Evolutionary conservation across 192 early-diverging fungal species (phyloP).

Genomic region (Borealophlyctis nickersoniae): DNA sequence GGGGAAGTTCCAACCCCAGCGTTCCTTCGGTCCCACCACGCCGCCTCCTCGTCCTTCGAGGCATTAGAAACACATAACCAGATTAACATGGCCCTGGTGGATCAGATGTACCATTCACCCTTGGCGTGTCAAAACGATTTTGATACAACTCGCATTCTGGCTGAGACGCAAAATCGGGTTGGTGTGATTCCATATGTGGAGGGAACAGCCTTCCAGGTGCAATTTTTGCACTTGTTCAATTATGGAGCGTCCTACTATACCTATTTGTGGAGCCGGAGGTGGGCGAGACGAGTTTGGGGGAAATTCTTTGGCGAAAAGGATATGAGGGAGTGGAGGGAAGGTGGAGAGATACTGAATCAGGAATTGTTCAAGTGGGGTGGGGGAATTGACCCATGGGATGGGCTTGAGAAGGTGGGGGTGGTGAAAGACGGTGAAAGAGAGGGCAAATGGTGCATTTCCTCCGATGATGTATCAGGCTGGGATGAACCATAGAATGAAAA

Average conservation of each 20-base stretch:
- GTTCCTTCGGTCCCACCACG: constrained; percentile 14
- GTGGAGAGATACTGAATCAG: constrained; percentile 56
- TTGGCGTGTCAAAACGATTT: constrained; percentile 39
- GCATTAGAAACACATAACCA: constrained; percentile 83
- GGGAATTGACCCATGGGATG: constrained; percentile 83
- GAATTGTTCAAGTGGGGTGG: constrained; percentile 91
- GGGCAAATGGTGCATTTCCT: constrained; percentile 14
- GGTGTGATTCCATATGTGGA: constrained; percentile 69
- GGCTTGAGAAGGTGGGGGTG: constrained; percentile 37
- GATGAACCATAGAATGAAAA: too few relatives aligned
- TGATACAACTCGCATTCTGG: constrained; percentile 55
- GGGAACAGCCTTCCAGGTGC: constrained; percentile 82
- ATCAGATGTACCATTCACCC: constrained; percentile 83
- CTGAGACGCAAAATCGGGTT: constrained; percentile 56
- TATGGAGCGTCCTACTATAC: constrained; percentile 94
- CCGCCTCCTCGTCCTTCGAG: constrained; percentile 47
- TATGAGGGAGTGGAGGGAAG: constrained; percentile 65
- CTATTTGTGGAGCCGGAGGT: constrained; percentile 85
- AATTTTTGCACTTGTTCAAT: constrained; percentile 86
- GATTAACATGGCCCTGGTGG: constrained; percentile 86
- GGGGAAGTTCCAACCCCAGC: constrained; percentile 53
- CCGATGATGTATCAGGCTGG: too few relatives aligned
- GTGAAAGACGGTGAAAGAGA: constrained; percentile 30
- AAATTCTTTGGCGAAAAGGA: constrained; percentile 58
- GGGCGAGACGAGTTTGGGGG: constrained; percentile 77